Percentiles rank a stretch among this genome's conserved stretches.
phyloP scores from a whole-genome alignment of 305 asterid genomes.

The Rubia tinctorum region DNA sequence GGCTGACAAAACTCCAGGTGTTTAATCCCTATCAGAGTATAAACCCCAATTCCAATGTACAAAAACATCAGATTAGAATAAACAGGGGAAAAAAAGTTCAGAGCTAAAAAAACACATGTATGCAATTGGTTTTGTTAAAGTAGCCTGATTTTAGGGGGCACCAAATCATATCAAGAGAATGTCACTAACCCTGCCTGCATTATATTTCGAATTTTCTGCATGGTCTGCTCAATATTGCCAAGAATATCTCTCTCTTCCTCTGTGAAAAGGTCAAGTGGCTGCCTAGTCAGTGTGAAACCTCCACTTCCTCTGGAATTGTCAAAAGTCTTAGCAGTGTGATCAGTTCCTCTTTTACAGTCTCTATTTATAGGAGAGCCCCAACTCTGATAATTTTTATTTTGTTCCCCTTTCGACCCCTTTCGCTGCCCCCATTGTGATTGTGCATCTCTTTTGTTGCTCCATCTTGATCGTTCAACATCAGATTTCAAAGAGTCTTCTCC shows the following conservation, averaged over 20 bases:
- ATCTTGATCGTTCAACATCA: neutral
- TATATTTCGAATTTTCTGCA: slow-evolving; percentile 69
- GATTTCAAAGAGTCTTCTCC: slow-evolving; percentile 1
- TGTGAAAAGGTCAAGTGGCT: slow-evolving; percentile 69
- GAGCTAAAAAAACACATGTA: neutral
- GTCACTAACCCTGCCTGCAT: slow-evolving; percentile 62
- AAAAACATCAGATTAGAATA: neutral
- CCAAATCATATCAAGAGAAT: neutral
- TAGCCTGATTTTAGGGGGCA: neutral
- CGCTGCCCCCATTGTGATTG: slow-evolving; percentile 29
- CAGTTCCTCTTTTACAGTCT: slow-evolving; percentile 51
- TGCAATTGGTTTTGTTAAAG: neutral
- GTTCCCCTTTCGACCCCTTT: slow-evolving; percentile 22
- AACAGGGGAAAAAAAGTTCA: neutral
- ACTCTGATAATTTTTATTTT: slow-evolving; percentile 29
- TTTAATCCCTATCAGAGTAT: neutral
- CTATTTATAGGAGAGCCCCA: slow-evolving; percentile 63
- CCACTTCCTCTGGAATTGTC: slow-evolving; percentile 49
- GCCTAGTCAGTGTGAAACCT: slow-evolving; percentile 50
- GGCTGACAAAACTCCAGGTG: neutral
- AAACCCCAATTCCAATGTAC: neutral
- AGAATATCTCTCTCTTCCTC: slow-evolving; percentile 87
- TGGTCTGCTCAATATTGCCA: slow-evolving; percentile 49
- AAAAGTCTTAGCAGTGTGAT: slow-evolving; percentile 38
- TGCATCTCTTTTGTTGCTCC: slow-evolving; percentile 16